These are phyloP conservation scores for Kodamaea suecica DNA, from an alignment of 1,139 yeast species.

Conservation along the genomic window DNA sequence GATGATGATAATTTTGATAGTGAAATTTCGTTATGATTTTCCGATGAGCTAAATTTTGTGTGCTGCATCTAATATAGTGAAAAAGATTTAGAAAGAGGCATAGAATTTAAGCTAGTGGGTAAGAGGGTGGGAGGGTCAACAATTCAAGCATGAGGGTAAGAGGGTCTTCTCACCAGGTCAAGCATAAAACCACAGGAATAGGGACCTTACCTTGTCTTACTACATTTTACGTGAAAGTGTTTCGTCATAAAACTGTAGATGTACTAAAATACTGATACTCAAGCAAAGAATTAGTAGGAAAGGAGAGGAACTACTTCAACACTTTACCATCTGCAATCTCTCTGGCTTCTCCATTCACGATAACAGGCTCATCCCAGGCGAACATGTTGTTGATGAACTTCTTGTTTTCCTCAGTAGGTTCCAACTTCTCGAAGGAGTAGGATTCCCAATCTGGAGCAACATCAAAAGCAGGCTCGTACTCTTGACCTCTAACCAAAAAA, in stretches of 20 bases:
- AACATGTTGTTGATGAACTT: slow-evolving; percentile 47
- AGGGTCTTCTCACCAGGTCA: too few species aligned
- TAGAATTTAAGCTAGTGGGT: too few species aligned
- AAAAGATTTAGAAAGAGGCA: too few species aligned
- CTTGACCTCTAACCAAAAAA: slow-evolving; percentile 93
- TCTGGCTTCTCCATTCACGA: slow-evolving; percentile 40
- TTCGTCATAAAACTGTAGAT: too few species aligned
- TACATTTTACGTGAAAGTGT: too few species aligned
- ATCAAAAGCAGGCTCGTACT: slow-evolving; percentile 82
- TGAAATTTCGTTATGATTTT: background rate
- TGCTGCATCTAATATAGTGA: background rate
- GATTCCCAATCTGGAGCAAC: slow-evolving; percentile 99
- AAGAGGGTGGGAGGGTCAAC: too few species aligned
- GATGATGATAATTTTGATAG: too few species aligned
- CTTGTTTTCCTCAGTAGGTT: slow-evolving; percentile 35
- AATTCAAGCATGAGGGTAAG: too few species aligned
- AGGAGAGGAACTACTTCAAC: slow-evolving; percentile 45
- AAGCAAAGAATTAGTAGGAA: too few species aligned
- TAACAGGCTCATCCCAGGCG: slow-evolving; percentile 52
- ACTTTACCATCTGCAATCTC: slow-evolving; percentile 54
- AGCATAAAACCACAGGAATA: too few species aligned
- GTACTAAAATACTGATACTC: too few species aligned
- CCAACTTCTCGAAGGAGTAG: slow-evolving; percentile 44
- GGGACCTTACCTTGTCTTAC: too few species aligned
- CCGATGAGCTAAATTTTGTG: background rate